Evolutionary conservation across 2,329 filamentous ascomycete species (phyloP), one percentile per base, ranked within the genome.

Genomic region (Calonectria hawksworthii): DNA sequence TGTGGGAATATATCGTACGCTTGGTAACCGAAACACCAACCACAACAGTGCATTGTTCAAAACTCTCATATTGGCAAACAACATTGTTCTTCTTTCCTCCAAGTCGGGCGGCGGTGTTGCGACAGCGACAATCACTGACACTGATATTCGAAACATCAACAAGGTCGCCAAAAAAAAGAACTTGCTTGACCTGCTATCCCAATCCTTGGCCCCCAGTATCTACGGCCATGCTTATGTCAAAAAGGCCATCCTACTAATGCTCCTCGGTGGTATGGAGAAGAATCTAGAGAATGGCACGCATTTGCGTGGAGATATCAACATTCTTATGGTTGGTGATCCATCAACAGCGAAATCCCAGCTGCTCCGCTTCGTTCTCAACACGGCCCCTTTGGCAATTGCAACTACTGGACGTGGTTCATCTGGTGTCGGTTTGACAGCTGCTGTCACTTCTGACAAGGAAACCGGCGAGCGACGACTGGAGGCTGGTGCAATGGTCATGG

Each of bases 271-370:
- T 73, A 96, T 98, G 90, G 97, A 99, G 88, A 99, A 99, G 90
- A 99, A 99, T 82, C 86, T 99, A 72, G 97, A 99, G 77, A 99
- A 99, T 80, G 97, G 97, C 73, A 99, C 97, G 1, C 97, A 99
- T 91, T 87, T 99, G 84, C 94, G 97, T 90, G 97, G 97, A 88
- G 97, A 99, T 83, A 99, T 99, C 87, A 99, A 99, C 84, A 98
- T 99, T 79, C 90, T 99, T 66, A 99, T 99, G 97, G 96, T 99
- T 54, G 97, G 97, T 87, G 97, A 99, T 85, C 97, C 97, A 4
- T 99, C 97, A 0, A 99, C 97, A 0, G 97, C 97, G 74, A 99
- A 99, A 85, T 99, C 97, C n/a, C 97, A 99, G 84, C 91, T 99
- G 70, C 90, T 99, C 52, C 95, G 97, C 32, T 99, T 99, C 82